Conservation (phyloP, 805 yeast species). For the Saturnispora halmiae region DNA sequence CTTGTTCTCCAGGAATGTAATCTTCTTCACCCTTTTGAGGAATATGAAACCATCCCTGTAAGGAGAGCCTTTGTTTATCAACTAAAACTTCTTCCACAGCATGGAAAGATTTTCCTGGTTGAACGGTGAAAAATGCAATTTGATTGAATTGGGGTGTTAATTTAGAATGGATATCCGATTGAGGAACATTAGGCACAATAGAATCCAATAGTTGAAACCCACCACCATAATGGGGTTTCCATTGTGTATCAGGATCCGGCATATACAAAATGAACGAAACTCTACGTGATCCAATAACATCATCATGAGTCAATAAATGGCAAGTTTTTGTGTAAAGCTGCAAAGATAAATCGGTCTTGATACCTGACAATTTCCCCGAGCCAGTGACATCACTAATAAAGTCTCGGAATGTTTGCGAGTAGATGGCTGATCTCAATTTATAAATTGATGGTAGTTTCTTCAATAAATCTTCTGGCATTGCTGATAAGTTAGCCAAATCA, state of each 20-base stretch:
- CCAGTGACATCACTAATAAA: conserved; percentile 69
- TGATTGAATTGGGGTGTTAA: conserved; percentile 92
- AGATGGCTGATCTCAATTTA: conserved; percentile 77
- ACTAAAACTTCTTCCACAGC: conserved; percentile 96
- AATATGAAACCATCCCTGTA: conserved; percentile 98
- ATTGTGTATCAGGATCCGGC: conserved; percentile 81
- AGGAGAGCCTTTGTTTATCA: conserved; percentile 81
- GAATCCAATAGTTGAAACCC: conserved; percentile 81
- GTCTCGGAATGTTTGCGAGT: conserved; percentile 77
- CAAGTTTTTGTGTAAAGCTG: conserved; percentile 90
- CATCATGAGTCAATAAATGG: conserved; percentile 92
- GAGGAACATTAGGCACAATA: conserved; percentile 81
- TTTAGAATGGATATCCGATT: conserved; percentile 57
- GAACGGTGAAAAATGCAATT: conserved; percentile 90
- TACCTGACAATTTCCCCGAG: conserved; percentile 84
- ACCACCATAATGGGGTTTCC: conserved; percentile 95
- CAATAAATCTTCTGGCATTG: conserved; percentile 68
- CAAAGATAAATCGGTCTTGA: conserved; percentile 84
- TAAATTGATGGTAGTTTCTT: conserved; percentile 64
- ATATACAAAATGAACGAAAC: conserved; percentile 87
- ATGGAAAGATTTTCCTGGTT: conserved; percentile 94
- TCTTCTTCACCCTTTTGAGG: conserved; percentile 93
- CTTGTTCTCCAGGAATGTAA: conserved; percentile 73
- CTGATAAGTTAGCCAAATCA: conserved; percentile 86
- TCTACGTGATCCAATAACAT: conserved; percentile 91